Percentiles rank a stretch among this genome's conserved stretches.
These are phyloP conservation scores for Phialophora macrospora DNA, from an alignment of 2,329 filamentous ascomycete species.

Conservation along the genomic window DNA sequence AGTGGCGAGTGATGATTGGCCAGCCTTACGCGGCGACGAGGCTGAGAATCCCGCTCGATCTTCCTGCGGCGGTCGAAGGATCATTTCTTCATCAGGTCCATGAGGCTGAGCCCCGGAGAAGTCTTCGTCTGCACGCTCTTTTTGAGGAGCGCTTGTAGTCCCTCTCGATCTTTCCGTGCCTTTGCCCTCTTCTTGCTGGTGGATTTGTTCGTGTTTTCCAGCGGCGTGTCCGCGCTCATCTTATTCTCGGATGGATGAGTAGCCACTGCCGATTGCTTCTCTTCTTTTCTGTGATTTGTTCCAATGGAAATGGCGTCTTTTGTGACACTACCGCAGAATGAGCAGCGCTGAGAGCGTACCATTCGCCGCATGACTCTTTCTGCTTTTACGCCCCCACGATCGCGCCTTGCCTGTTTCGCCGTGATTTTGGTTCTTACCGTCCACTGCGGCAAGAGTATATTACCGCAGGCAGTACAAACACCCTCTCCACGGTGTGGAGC, in stretches of 20 bases:
- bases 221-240: not conserved
- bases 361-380: conserved; percentile 29
- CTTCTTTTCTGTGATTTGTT: conserved; percentile 3
- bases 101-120: conserved; percentile 30
- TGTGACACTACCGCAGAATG: conserved; percentile 22
- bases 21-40: not conserved
- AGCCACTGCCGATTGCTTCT: not conserved
- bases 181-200: conserved; percentile 63
- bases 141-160: conserved; percentile 59
- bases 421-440: conserved; percentile 39
- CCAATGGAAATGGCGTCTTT: conserved; percentile 9
- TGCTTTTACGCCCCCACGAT: not conserved
- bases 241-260: not conserved
- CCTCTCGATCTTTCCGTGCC: conserved; percentile 56
- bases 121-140: conserved; percentile 26
- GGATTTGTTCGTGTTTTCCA: conserved; percentile 18
- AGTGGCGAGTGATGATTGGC: conserved; percentile 6
- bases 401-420: not conserved
- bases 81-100: conserved; percentile 39
- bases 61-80: not conserved
- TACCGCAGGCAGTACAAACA: conserved; percentile 51
- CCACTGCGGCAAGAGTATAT: conserved; percentile 42
- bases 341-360: conserved; percentile 23
- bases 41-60: conserved; percentile 5
- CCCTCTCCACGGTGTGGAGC: conserved; percentile 31